Percentiles rank a stretch among this genome's conserved stretches.
These are phyloP conservation scores for Buddleja alternifolia DNA, from an alignment of 257 asterid genomes.

Conservation along the genomic window DNA sequence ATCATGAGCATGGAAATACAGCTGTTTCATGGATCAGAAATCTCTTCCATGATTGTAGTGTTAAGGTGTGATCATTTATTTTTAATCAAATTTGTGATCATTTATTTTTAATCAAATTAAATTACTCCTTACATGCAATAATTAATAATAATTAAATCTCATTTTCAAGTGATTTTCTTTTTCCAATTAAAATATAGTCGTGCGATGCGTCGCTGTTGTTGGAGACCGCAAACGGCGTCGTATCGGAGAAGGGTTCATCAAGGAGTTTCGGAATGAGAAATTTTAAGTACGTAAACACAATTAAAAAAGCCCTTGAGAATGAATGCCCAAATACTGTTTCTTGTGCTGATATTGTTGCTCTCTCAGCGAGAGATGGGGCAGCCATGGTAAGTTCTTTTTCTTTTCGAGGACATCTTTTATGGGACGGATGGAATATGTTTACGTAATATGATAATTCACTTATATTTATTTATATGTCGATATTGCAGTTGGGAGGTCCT, in stretches of 20 bases:
- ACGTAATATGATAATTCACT: too few relatives aligned
- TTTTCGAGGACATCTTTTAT: too few relatives aligned
- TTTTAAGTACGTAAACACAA: constrained; percentile 60
- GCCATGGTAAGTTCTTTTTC: constrained; percentile 45
- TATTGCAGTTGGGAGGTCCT: constrained; percentile 72
- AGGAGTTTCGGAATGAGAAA: constrained; percentile 80
- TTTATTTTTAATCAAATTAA: too few relatives aligned
- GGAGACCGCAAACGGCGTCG: constrained; percentile 44
- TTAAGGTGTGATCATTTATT: constrained; percentile 46
- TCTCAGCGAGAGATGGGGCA: constrained; percentile 79
- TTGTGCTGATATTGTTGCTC: constrained; percentile 89
- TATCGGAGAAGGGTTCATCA: constrained; percentile 61
- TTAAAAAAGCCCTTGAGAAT: constrained; percentile 63
- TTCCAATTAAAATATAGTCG: too few relatives aligned
- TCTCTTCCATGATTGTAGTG: constrained; percentile 84
- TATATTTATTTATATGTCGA: not conserved
- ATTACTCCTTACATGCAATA: too few relatives aligned
- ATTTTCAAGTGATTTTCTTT: not conserved
- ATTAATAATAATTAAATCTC: too few relatives aligned
- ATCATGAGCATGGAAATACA: constrained; percentile 62
- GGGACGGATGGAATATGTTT: too few relatives aligned
- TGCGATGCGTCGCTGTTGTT: constrained; percentile 85
- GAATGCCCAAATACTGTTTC: constrained; percentile 78
- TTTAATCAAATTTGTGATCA: too few relatives aligned
- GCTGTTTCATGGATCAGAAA: constrained; percentile 87